These are phyloP conservation scores for Jatropha multifida DNA, from an alignment of 441 rosid species.

Conservation along the genomic window DNA sequence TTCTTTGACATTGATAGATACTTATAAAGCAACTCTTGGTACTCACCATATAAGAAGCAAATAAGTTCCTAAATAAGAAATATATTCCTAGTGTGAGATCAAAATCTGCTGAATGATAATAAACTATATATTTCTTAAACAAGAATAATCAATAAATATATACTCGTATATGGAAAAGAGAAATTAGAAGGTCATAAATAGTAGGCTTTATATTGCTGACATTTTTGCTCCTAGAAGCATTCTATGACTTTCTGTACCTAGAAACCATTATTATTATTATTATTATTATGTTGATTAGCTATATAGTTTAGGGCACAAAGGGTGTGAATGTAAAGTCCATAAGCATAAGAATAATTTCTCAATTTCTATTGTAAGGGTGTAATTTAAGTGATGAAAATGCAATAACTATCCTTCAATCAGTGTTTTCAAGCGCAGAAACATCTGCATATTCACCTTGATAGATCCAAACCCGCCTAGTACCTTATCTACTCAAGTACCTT, in stretches of 20 bases:
- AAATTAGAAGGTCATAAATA: neutral
- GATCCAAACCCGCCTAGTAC: neutral
- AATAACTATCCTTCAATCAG: neutral
- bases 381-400: neutral
- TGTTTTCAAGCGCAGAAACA: neutral
- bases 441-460: neutral
- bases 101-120: neutral
- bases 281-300: no score
- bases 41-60: neutral
- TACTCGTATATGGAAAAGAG: neutral
- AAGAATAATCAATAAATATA: neutral
- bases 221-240: neutral
- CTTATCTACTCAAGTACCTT: neutral
- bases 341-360: neutral
- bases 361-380: neutral
- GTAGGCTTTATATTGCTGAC: neutral
- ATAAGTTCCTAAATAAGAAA: neutral
- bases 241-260: neutral
- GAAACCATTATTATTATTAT: neutral
- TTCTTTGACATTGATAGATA: neutral
- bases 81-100: neutral
- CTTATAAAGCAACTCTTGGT: neutral
- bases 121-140: neutral
- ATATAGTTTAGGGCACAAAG: no score
- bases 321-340: neutral